Evolutionary conservation across 2,329 filamentous ascomycete species (phyloP), one percentile per base, ranked within the genome.

Genomic region (Pseudonectria foliicola): DNA sequence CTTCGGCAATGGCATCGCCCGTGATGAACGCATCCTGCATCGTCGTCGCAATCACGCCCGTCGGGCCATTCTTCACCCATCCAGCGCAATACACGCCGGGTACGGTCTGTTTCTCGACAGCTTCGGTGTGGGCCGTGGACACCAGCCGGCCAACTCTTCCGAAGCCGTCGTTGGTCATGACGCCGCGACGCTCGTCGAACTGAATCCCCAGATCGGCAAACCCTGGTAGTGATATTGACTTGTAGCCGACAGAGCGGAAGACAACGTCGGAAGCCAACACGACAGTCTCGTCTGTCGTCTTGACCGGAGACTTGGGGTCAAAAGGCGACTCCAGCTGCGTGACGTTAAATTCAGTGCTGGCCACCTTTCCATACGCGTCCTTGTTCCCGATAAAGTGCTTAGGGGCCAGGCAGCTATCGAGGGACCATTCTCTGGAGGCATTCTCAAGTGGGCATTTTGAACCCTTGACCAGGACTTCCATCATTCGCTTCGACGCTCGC

Each of bases 161-260:
- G 23, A 77, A 64, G 2, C 80, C 75, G 55, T 95, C 89, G 52
- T 95, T 94, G 25, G 76, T 78, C 30, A 98, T 82, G 13, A 90
- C 72, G 4, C 90, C 92, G 3, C 74, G 73, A 7, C 67, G 66
- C 2, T 73, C 61, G 55, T 96, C 80, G 53, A 98, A 98, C 7
- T 80, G 77, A 28, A 95, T 77, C 3, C 80, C 81, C 0, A 90
- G 64, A 4, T 83, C 75, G 2, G 69, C 60, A 44, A 96, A 82
- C 0, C 87, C 90, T 0, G 78, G 72, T 1, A 98, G 64, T 1
- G 86, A 70, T 23, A 82, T 72, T 0, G 88, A 89, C 50, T 86
- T 87, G 64, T 98, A 98, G 6, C 92, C 92, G 28, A 98, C 89
- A n/a, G 87, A 94, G 13, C 88, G 79, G 63, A 98, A 95, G 12